Evolutionary conservation across 352 stramenopile species (phyloP).

Genomic region (Pythium biforme): DNA sequence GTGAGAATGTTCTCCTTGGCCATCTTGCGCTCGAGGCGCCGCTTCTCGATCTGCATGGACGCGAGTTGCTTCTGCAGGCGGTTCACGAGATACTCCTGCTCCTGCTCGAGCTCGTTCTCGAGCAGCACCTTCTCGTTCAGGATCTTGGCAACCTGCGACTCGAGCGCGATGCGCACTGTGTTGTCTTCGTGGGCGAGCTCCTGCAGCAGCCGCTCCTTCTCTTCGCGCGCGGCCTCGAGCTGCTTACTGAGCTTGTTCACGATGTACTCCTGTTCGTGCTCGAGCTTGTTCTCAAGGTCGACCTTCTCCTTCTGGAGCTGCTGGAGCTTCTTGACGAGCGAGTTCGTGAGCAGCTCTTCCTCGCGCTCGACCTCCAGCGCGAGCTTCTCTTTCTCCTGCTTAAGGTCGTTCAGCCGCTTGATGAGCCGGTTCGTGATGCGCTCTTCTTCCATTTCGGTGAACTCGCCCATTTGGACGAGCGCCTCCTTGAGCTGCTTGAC

Average conservation of each 20-base stretch:
- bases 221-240: slow-evolving; percentile 59
- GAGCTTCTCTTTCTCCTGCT: slow-evolving; percentile 88
- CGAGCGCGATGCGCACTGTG: slow-evolving; percentile 56
- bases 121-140: slow-evolving; percentile 81
- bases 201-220: slow-evolving; percentile 68
- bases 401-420: slow-evolving; percentile 73
- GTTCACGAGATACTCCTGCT: slow-evolving; percentile 88
- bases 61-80: slow-evolving; percentile 81
- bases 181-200: slow-evolving; percentile 73
- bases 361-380: slow-evolving; percentile 87
- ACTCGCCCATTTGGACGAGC: slow-evolving; percentile 79
- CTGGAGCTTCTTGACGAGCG: slow-evolving; percentile 87
- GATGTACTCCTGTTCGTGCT: slow-evolving; percentile 91
- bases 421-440: slow-evolving; percentile 84
- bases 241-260: slow-evolving; percentile 91
- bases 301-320: slow-evolving; percentile 88
- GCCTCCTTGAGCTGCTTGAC: slow-evolving; percentile 64
- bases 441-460: slow-evolving; percentile 83
- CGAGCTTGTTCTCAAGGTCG: slow-evolving; percentile 90
- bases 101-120: slow-evolving; percentile 86
- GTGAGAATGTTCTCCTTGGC: slow-evolving; percentile 70
- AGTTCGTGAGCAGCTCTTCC: slow-evolving; percentile 91
- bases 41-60: slow-evolving; percentile 63
- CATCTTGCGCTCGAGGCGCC: slow-evolving; percentile 70
- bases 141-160: slow-evolving; percentile 82